Base-by-base conservation (phyloP, 352 stramenopile genomes). In the Globisporangium takayamanum region DNA sequence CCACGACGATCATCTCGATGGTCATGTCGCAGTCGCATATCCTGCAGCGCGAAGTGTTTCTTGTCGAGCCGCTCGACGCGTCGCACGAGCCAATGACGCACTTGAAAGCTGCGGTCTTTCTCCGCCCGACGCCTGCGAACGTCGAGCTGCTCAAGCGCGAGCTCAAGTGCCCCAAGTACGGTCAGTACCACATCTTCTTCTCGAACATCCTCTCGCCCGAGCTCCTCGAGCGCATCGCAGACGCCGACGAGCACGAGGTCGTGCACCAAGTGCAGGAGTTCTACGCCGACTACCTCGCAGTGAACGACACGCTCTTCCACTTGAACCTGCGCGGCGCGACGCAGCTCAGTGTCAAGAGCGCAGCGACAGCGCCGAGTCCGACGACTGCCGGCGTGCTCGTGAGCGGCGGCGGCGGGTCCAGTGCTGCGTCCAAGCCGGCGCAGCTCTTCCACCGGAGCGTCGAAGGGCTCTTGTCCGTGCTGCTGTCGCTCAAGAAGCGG, bases 141-240 rank as follows among this genome's bases (percentile, higher is more conserved):
- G 69, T 98, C 30, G 92, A 97, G 64, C 68, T 97, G 45, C 75
- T 99, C 25, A 83, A 78, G 42, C 70, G 78, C 16, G 97, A 99
- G 76, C 76, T 99, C 15, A 84, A 89, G 59, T 72, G 80, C 48
- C 96, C 97, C 26, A 95, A 98, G 62, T 99, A 98, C 71, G 79
- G 84, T 2, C 94, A 99, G 76, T 99, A 99, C 78, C 96, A 99
- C 74, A 83, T 99, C 52, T 99, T 99, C 73, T 99, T 99, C 76
- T 95, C 89, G 39, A 99, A 98, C 58, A 98, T 99, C 59, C 57
- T 99, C 44, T 78, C 94, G 37, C 72, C 95, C 2, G 90, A 97
- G 33, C 69, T 97, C 42, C 78, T 99, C 15, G 83, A 98, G 67
- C 78, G 97, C n/a, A 73, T 99, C 50, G 97, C 97, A 0, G 89